These are phyloP conservation scores for Aureobasidium leucospermi DNA, from an alignment of 2,329 filamentous ascomycete species.

Conservation along the genomic window DNA sequence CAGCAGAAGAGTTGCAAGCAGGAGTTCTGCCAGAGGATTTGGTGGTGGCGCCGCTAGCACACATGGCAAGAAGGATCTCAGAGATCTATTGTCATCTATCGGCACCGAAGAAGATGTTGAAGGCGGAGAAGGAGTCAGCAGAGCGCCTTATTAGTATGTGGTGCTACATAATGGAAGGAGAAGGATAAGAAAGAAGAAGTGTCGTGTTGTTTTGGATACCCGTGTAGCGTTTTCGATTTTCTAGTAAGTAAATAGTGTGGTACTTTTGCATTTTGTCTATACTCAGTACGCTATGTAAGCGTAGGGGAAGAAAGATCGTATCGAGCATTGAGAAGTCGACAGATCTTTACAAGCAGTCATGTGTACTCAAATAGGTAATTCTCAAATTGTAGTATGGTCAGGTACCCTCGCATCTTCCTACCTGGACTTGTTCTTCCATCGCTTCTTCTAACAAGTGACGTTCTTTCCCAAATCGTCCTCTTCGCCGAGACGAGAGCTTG, in stretches of 20 bases:
- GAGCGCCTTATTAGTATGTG: neutral
- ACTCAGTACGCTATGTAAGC: too few species aligned
- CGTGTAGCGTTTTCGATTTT: neutral
- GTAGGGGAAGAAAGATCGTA: too few species aligned
- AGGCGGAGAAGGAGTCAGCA: neutral
- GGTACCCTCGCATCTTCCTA: too few species aligned
- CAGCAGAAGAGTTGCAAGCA: constrained; percentile 4
- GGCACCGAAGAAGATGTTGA: neutral
- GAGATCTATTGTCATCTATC: constrained; percentile 8
- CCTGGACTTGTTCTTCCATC: too few species aligned
- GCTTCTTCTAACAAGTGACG: too few species aligned
- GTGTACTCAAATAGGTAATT: too few species aligned
- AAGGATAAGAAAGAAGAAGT: neutral
- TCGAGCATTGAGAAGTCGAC: too few species aligned
- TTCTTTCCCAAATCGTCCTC: too few species aligned
- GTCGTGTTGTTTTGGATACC: neutral
- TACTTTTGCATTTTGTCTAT: neutral
- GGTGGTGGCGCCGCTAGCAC: neutral
- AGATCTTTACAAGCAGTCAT: too few species aligned
- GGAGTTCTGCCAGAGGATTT: constrained; percentile 3
- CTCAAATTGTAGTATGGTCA: too few species aligned
- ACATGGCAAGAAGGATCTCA: constrained; percentile 6
- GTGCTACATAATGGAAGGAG: neutral
- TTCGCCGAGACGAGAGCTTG: too few species aligned
- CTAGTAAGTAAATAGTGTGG: neutral